A percentile compares a stretch with the other conserved stretches of the same genome.
These are phyloP conservation scores for Cladophialophora bantiana DNA, from an alignment of 2,329 filamentous ascomycete genomes.

Conservation along the genomic window DNA sequence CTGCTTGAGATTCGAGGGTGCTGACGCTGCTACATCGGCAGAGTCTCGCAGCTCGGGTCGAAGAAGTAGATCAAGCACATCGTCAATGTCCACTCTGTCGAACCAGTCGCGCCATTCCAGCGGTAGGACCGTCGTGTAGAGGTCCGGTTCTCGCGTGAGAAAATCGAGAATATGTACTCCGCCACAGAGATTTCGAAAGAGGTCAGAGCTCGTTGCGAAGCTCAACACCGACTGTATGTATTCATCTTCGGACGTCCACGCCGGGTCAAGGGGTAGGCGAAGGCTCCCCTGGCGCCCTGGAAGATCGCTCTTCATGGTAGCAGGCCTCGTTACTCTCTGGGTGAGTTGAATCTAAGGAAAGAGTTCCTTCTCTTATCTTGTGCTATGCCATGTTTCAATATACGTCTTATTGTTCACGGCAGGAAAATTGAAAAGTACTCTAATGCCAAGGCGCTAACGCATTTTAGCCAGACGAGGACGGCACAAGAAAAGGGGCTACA, in stretches of 20 bases:
- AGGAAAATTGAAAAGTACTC: slow-evolving; percentile 3
- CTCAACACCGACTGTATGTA: slow-evolving; percentile 80
- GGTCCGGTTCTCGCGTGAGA: slow-evolving; percentile 81
- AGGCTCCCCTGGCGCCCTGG: not conserved
- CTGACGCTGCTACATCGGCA: slow-evolving; percentile 9
- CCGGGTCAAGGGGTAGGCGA: slow-evolving; percentile 71
- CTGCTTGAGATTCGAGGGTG: slow-evolving; percentile 48
- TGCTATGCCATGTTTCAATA: not conserved
- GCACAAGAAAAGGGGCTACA: not conserved
- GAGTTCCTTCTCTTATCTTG: not conserved
- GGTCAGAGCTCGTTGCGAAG: slow-evolving; percentile 75
- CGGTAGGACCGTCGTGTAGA: slow-evolving; percentile 80
- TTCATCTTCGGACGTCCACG: slow-evolving; percentile 73
- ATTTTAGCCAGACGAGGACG: not conserved
- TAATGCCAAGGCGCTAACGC: slow-evolving; percentile 14
- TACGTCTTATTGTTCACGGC: not conserved
- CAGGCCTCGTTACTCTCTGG: not conserved
- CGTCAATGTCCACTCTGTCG: slow-evolving; percentile 71
- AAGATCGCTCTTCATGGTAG: not conserved
- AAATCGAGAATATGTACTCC: slow-evolving; percentile 98
- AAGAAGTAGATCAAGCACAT: slow-evolving; percentile 80
- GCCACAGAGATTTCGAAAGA: slow-evolving; percentile 89
- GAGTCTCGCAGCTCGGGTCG: slow-evolving; percentile 69
- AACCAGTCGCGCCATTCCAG: slow-evolving; percentile 84
- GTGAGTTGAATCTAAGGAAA: not conserved